Percentiles rank a stretch among this genome's conserved stretches.
phyloP scores from a whole-genome alignment of 495 filamentous ascomycete species.

The Bathelium albidoporum region DNA sequence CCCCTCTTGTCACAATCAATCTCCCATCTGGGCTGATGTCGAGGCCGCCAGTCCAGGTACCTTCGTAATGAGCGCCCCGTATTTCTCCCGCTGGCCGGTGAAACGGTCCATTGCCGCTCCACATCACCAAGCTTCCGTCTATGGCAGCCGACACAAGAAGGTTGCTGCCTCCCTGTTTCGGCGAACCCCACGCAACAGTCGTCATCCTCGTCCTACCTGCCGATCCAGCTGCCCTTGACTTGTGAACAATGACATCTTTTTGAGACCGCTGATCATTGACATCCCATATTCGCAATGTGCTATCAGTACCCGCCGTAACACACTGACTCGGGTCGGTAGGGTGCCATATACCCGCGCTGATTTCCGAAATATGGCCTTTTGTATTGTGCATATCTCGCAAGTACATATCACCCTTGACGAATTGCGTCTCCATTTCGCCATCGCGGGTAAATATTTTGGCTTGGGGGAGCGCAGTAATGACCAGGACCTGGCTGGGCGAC shows the following conservation, averaged over 20 bases:
- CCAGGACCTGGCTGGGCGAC: slow-evolving; percentile 70
- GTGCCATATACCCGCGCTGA: slow-evolving; percentile 79
- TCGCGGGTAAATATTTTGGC: slow-evolving; percentile 82
- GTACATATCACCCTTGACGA: slow-evolving; percentile 97
- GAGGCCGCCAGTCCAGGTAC: slow-evolving; percentile 90
- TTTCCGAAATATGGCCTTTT: slow-evolving; percentile 87
- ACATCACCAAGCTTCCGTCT: slow-evolving; percentile 89
- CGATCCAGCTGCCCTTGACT: slow-evolving; percentile 72
- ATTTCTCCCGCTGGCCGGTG: slow-evolving; percentile 79
- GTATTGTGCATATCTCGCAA: slow-evolving; percentile 92
- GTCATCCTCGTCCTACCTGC: slow-evolving; percentile 92
- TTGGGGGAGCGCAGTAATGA: slow-evolving; percentile 76
- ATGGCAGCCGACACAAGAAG: slow-evolving; percentile 78
- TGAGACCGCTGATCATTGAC: slow-evolving; percentile 77
- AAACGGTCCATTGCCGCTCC: slow-evolving; percentile 78
- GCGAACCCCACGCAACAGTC: slow-evolving; percentile 76
- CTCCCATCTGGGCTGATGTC: slow-evolving; percentile 86
- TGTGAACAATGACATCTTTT: slow-evolving; percentile 89
- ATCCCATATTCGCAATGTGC: slow-evolving; percentile 93
- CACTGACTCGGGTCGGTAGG: slow-evolving; percentile 71
- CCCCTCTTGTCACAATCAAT: slow-evolving; percentile 78
- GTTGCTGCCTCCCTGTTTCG: slow-evolving; percentile 62
- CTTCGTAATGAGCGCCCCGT: slow-evolving; percentile 65
- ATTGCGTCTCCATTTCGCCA: slow-evolving; percentile 73
- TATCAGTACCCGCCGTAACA: slow-evolving; percentile 85